Conservation (phyloP, 2,329 filamentous ascomycete genomes). For the Penicillium sp. region DNA sequence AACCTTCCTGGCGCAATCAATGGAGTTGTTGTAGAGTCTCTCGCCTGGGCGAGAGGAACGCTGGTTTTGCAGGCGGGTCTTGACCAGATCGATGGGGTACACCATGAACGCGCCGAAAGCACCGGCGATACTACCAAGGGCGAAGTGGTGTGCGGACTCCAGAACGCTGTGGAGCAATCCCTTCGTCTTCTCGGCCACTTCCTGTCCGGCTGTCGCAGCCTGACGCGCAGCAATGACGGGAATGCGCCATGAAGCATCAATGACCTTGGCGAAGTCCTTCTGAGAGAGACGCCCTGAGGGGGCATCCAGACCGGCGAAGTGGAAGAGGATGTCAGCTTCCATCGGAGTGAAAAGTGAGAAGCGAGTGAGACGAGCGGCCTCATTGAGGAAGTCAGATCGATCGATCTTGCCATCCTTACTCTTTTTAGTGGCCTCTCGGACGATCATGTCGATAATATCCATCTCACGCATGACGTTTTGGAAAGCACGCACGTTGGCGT, state of each 20-base stretch:
- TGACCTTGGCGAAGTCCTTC: constrained; percentile 86
- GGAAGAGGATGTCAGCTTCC: constrained; percentile 98
- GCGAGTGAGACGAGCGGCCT: constrained; percentile 84
- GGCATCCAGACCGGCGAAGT: constrained; percentile 91
- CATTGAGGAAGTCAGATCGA: constrained; percentile 88
- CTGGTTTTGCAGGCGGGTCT: constrained; percentile 98
- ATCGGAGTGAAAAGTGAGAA: constrained; percentile 97
- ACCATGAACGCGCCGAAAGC: constrained; percentile 99
- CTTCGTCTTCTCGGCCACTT: constrained; percentile 57
- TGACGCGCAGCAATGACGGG: constrained; percentile 58
- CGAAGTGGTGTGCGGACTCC: constrained; percentile 87
- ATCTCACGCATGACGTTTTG: constrained; percentile 98
- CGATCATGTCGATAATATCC: constrained; percentile 92
- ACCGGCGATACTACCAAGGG: constrained; percentile 82
- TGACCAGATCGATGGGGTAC: constrained; percentile 97
- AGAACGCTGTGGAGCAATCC: constrained; percentile 64
- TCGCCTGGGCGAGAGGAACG: constrained; percentile 79
- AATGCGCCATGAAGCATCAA: constrained; percentile 88
- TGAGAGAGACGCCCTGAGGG: constrained; percentile 82
- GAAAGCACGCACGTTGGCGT: constrained; percentile 95
- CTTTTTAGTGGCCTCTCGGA: constrained; percentile 81
- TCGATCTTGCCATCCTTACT: constrained; percentile 91
- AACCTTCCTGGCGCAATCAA: constrained; percentile 94
- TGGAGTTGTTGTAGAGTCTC: constrained; percentile 91
- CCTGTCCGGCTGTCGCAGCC: constrained; percentile 47